phyloP scores from a whole-genome alignment of 2,329 filamentous ascomycete genomes.

The Blumeria hordei region DNA sequence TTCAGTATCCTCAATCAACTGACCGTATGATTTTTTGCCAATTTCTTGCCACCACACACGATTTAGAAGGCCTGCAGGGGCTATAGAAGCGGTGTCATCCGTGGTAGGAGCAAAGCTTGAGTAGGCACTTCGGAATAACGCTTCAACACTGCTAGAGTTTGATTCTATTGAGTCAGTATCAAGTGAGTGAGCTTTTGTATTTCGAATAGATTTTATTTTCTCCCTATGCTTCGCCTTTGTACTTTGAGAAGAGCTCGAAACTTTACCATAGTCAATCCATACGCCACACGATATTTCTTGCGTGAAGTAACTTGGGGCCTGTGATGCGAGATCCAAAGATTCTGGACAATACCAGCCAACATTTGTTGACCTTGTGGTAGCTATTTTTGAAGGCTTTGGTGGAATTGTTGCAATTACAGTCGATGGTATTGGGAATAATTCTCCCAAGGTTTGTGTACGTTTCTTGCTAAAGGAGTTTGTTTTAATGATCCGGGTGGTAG shows the following conservation, averaged over 20 bases:
- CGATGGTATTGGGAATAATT: constrained; percentile 46
- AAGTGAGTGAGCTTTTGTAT: constrained; percentile 26
- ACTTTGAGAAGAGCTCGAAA: constrained; percentile 24
- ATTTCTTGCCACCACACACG: constrained; percentile 55
- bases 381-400: constrained; percentile 46
- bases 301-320: constrained; percentile 33
- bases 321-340: constrained; percentile 14
- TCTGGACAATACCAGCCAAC: constrained; percentile 23
- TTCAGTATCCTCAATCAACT: constrained; percentile 24
- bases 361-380: constrained; percentile 30
- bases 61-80: constrained; percentile 41
- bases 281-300: constrained; percentile 40
- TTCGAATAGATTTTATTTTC: constrained; percentile 37
- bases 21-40: constrained; percentile 40
- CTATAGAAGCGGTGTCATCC: constrained; percentile 46
- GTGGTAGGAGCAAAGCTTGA: constrained; percentile 57
- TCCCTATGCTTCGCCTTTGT: constrained; percentile 35
- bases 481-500: constrained; percentile 39
- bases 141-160: constrained; percentile 44
- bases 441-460: constrained; percentile 40
- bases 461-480: constrained; percentile 25
- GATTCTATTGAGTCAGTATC: constrained; percentile 25
- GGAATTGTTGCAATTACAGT: constrained; percentile 41
- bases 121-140: constrained; percentile 52
- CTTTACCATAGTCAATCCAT: constrained; percentile 46